Evolutionary conservation across 2,329 filamentous ascomycete genomes (phyloP), one percentile per base, ranked within the genome.

Genomic region (Ceratocystis colombiana): DNA sequence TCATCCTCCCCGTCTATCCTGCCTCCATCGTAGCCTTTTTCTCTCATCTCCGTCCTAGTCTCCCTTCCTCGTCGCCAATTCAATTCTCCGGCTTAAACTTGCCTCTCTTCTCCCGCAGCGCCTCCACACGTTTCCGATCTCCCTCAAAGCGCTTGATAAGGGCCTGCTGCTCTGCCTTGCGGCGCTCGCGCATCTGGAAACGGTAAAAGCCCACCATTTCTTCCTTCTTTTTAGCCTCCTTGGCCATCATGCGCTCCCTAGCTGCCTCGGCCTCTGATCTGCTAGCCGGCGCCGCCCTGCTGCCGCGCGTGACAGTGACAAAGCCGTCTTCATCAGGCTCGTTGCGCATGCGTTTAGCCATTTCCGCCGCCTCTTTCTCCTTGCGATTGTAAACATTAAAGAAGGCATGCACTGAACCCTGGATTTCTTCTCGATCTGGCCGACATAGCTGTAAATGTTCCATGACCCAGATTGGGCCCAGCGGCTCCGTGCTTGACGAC

Each of bases 241-340:
- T 83, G 74, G 88, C 84, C 72, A 84, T 77, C 78, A 85, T 82
- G 74, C 80, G 82, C 71, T 77, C 78, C 68, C 76, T 77, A 61
- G 80, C 80, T 71, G 84, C 83, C 71, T 86, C 83, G 50, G 85
- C 84, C 71, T 88, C 90, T 70, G 87, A 87, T 69, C 85, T 81
- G 65, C 86, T 83, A 1, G 89, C 91, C 0, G 89, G 86, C n/a
- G 87, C 88, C 5, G 81, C 81, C 67, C 87, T 80, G 48, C 89
- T 88, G 30, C 91, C 91, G 65, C 89, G 83, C 1, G 87, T 88
- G 28, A 99, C 94, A 2, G 92, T 97, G 62, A 97, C 83, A 74
- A 99, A 99, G 1, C 94, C 94, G 75, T 99, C 94, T 72, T 90
- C 92, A 74, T 99, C 94, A 0, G 93, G 90, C 72, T 90, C 86